These are phyloP conservation scores for Silene latifolia DNA, from an alignment of 148 eudicot species.

Conservation along the genomic window DNA sequence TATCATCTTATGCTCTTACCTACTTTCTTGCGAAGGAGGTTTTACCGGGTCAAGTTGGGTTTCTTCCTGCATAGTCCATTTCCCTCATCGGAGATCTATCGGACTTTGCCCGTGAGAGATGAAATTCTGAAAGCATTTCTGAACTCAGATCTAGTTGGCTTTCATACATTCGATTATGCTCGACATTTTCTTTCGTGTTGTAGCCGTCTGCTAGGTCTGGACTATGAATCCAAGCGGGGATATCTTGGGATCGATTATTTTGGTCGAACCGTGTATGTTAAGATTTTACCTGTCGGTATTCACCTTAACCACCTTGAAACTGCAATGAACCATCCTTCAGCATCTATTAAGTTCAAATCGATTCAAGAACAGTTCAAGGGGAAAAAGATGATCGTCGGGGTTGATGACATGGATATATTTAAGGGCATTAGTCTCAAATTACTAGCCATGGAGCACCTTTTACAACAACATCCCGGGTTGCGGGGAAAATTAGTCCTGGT, in stretches of 20 bases:
- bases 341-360: conserved; percentile 46
- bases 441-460: conserved; percentile 54
- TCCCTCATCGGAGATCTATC: conserved; percentile 75
- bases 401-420: conserved; percentile 83
- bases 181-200: conserved; percentile 75
- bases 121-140: conserved; percentile 58
- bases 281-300: conserved; percentile 62
- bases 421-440: conserved; percentile 72
- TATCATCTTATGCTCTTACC: conserved; percentile 73
- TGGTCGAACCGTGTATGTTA: conserved; percentile 60
- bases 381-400: conserved; percentile 53
- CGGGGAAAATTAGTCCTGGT: conserved; percentile 48
- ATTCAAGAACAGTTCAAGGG: conserved; percentile 52
- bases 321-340: conserved; percentile 48
- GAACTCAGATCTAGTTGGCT: conserved; percentile 65
- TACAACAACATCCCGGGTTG: conserved; percentile 32
- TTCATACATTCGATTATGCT: conserved; percentile 77
- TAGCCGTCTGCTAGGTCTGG: conserved; percentile 58
- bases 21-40: conserved; percentile 58
- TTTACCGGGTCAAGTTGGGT: conserved; percentile 52
- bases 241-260: conserved; percentile 66
- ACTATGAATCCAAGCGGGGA: conserved; percentile 64
- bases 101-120: conserved; percentile 69
- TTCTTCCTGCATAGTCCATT: conserved; percentile 78
- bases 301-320: conserved; percentile 53